Percentiles rank a stretch among this genome's conserved stretches.
Conservation (phyloP, 164 flowering plant species). For the Macadamia integrifolia region DNA sequence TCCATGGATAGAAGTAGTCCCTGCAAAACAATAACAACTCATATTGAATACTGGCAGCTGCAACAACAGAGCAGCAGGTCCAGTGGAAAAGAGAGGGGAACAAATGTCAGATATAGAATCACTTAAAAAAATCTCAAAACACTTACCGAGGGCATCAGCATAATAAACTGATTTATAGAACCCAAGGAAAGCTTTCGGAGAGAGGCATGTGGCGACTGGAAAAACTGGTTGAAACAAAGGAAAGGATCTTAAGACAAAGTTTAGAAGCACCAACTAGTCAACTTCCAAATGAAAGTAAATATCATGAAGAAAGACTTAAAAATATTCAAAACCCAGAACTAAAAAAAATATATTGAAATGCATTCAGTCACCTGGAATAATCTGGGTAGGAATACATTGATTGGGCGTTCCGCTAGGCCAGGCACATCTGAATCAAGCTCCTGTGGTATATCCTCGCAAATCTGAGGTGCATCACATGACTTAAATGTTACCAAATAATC, state of each 20-base stretch:
- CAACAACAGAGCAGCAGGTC: conserved; percentile 2
- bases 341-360: neutral
- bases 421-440: conserved; percentile 86
- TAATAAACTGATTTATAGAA: conserved; percentile 86
- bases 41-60: neutral
- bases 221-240: conserved; percentile 51
- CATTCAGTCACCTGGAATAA: conserved; percentile 53
- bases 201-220: conserved; percentile 81
- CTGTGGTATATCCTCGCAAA: conserved; percentile 96
- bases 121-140: neutral
- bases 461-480: conserved; percentile 36
- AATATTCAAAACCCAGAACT: conserved; percentile 1
- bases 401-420: conserved; percentile 83
- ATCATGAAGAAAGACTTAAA: neutral
- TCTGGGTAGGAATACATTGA: conserved; percentile 78
- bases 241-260: neutral
- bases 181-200: conserved; percentile 86
- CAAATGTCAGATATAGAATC: too few relatives aligned
- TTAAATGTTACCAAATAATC: conserved; percentile 2
- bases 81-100: too few relatives aligned
- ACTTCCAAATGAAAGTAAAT: conserved; percentile 5
- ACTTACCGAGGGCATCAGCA: conserved; percentile 94
- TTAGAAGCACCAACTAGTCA: neutral
- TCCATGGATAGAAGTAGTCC: conserved; percentile 79
- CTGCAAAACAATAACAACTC: conserved; percentile 32